phyloP scores from a whole-genome alignment of 768 basidiomycete species.

The Serendipita sp. region DNA sequence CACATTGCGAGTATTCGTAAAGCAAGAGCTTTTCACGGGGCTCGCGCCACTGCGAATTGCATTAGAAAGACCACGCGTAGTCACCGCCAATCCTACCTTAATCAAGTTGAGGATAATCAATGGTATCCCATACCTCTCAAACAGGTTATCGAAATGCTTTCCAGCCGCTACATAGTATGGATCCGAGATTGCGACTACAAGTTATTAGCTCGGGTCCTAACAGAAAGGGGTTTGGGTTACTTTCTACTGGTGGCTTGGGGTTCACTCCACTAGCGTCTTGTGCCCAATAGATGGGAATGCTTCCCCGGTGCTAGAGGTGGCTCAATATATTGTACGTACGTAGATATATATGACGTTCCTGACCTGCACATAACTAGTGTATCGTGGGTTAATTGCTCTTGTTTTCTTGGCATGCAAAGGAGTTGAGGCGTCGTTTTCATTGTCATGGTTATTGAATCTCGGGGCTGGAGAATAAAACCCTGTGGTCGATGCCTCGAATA shows the following conservation, averaged over 20 bases:
- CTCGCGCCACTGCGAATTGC: constrained; percentile 26
- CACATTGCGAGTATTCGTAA: constrained; percentile 83
- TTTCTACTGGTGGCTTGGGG: constrained; percentile 92
- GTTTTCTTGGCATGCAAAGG: not conserved
- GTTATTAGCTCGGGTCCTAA: constrained; percentile 9
- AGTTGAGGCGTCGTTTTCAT: constrained; percentile 22
- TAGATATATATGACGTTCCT: constrained; percentile 6
- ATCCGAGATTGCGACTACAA: constrained; percentile 74
- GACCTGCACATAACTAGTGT: constrained; percentile 90
- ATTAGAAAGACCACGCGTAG: constrained; percentile 28
- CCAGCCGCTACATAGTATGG: constrained; percentile 91
- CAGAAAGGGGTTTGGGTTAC: constrained; percentile 29
- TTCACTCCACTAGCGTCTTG: constrained; percentile 83
- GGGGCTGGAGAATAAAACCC: constrained; percentile 64
- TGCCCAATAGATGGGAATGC: constrained; percentile 93
- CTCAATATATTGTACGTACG: not conserved
- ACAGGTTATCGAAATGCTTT: constrained; percentile 81
- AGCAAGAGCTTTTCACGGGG: constrained; percentile 76
- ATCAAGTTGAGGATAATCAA: constrained; percentile 88
- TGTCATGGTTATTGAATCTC: constrained; percentile 20
- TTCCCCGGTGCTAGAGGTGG: constrained; percentile 62
- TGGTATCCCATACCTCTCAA: constrained; percentile 77
- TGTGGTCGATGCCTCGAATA: constrained; percentile 76
- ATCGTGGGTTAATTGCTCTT: constrained; percentile 54
- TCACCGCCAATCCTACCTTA: constrained; percentile 40